Base-by-base conservation (phyloP, 345 rosid species). In the Eucalyptus curtisii region DNA sequence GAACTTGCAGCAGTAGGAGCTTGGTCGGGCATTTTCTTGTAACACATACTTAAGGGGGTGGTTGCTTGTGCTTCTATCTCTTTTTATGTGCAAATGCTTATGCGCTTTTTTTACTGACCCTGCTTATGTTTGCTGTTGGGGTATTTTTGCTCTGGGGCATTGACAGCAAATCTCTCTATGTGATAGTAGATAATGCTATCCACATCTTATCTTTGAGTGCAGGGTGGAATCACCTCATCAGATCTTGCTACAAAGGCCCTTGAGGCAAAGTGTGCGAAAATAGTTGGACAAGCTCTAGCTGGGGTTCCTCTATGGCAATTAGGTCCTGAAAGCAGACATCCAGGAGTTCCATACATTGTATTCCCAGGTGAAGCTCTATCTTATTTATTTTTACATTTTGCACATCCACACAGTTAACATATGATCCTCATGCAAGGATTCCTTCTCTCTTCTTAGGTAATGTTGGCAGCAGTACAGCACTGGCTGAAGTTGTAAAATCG, bases 161-260 rank as follows among this genome's bases (percentile, higher is more conserved):
- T 37, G 45, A 86, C 37, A 47, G 87, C 44, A 30, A 45, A 86
- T 25, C 37, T 48, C 57, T 49, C 40, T 49, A 45, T 44, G 25
- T 86, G 16, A 37, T 76, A 22, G 82, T 37, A 76, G 13, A 76
- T 76, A 44, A 76, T 76, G 82, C 49, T 52, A 27, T 6, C 24
- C 24, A 7, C 37, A n/a, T 88, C 49, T 79, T 7, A n/a, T 44
- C 16, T 52, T 10, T 24, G 66, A 52, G 14, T 1, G 16, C 81
- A 97, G 99, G 99, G 99, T 88, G 99, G 99, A 90, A 97, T 96
- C 84, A 97, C 99, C 37, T 97, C 99, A 87, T 97, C 99, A 52
- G 99, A 97, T 93, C 95, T 95, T n/a, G 99, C 98, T 59, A 97
- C 99, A 89, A 96, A 96, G 94, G 99, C 99, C 89, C 93, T 96